Evolutionary conservation across 352 stramenopile genomes (phyloP).

Genomic region (Pythium dissotocum): DNA sequence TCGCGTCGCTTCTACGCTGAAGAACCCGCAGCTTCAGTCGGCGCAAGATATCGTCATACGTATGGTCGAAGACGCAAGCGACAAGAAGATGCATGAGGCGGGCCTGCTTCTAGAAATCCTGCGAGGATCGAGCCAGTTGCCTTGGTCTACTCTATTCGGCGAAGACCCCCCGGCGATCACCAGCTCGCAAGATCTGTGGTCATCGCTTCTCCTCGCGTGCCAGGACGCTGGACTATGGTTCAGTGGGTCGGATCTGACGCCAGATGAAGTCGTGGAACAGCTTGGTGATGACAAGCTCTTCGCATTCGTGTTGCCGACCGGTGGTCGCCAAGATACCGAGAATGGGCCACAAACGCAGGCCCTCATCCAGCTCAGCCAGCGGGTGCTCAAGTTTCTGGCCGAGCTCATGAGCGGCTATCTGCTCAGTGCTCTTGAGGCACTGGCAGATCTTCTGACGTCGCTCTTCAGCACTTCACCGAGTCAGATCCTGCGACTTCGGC

Average conservation of each 20-base stretch:
- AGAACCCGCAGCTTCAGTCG: background rate
- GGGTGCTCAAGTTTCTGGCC: constrained; percentile 51
- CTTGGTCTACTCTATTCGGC: background rate
- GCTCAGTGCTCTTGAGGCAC: constrained; percentile 50
- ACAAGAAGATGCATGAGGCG: constrained; percentile 1
- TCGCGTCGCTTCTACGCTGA: background rate
- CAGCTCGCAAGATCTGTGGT: constrained; percentile 3
- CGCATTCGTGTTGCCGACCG: constrained; percentile 4
- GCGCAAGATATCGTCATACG: background rate
- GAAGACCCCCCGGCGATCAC: background rate
- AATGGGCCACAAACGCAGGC: background rate
- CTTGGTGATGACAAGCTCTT: constrained; percentile 26
- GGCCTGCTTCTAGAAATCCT: background rate
- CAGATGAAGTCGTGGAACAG: constrained; percentile 42
- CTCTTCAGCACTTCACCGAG: background rate
- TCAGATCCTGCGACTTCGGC: constrained; percentile 9
- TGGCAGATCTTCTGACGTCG: constrained; percentile 12
- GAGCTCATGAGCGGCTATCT: constrained; percentile 53
- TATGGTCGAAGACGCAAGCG: background rate
- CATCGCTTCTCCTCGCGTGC: constrained; percentile 32
- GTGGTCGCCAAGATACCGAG: too few relatives aligned
- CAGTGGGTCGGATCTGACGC: constrained; percentile 9
- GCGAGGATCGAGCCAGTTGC: background rate
- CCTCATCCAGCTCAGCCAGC: constrained; percentile 27
- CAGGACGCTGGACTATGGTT: constrained; percentile 47